Percentiles rank a stretch among this genome's conserved stretches.
Evolutionary conservation across 352 stramenopile genomes (phyloP).

Genomic region (Pseudoperonospora humuli): DNA sequence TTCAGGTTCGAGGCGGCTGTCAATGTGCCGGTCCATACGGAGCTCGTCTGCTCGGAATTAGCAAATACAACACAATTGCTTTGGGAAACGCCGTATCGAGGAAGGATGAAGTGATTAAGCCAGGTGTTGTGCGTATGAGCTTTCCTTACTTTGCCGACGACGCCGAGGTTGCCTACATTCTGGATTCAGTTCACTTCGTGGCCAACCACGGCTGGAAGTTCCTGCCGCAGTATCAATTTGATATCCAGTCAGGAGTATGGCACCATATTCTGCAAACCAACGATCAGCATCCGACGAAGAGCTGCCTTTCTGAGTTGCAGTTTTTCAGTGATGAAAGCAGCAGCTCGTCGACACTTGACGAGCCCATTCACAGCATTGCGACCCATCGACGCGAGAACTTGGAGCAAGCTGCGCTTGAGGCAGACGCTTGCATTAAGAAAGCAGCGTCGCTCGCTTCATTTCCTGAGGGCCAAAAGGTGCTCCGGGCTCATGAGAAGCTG

Average conservation of each 20-base stretch:
- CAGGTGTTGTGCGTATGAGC: conserved; percentile 92
- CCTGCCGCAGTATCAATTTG: conserved; percentile 91
- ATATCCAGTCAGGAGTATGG: conserved; percentile 91
- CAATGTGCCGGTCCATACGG: conserved; percentile 91
- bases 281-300: conserved; percentile 5
- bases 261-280: conserved; percentile 31
- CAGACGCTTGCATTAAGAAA: conserved; percentile 20
- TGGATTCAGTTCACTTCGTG: conserved; percentile 89
- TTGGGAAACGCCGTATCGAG: conserved; percentile 84
- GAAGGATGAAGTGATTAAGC: conserved; percentile 90
- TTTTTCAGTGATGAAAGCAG: conserved; percentile 13
- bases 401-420: conserved; percentile 15
- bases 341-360: conserved; percentile 3
- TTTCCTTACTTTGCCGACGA: conserved; percentile 82
- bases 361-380: conserved; percentile 14
- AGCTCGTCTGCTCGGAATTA: conserved; percentile 88
- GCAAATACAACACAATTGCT: conserved; percentile 41
- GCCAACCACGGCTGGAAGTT: conserved; percentile 88
- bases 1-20: too few species aligned
- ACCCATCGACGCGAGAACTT: conserved; percentile 19
- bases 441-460: conserved; percentile 10
- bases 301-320: conserved; percentile 14
- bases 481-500: conserved; percentile 16
- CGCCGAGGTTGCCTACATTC: conserved; percentile 89
- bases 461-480: conserved; percentile 16